Conservation (phyloP, 257 asterid species). For the Oldenlandia corymbosa region DNA sequence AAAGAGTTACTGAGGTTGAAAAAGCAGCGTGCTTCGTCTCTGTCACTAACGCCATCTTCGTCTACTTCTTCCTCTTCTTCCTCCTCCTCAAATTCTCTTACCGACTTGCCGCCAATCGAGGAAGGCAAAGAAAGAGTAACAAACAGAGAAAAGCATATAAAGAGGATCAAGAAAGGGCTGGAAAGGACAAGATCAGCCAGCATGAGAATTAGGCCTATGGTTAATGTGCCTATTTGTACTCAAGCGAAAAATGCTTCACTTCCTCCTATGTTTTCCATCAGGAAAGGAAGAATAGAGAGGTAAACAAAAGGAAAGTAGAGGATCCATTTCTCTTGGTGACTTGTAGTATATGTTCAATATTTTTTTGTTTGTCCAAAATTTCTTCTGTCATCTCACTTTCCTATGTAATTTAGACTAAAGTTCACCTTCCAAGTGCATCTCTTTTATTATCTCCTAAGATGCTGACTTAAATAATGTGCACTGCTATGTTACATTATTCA, state of each 20-base stretch:
- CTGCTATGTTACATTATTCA: conserved; percentile 15
- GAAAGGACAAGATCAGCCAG: conserved; percentile 61
- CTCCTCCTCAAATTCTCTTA: conserved; percentile 35
- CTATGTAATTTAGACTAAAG: conserved; percentile 1
- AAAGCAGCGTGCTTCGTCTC: conserved; percentile 44
- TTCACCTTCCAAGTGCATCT: conserved; percentile 14
- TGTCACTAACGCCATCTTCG: conserved; percentile 47
- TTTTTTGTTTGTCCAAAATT: conserved; percentile 2
- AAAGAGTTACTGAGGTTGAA: conserved; percentile 69
- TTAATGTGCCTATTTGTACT: conserved; percentile 62
- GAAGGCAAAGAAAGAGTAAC: conserved; percentile 29
- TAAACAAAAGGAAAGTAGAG: conserved; percentile 5
- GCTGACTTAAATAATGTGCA: conserved; percentile 11
- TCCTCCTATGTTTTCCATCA: conserved; percentile 58
- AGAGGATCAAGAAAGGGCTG: conserved; percentile 51
- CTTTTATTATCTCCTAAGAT: conserved; percentile 1
- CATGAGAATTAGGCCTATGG: conserved; percentile 60
- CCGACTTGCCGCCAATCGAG: conserved; percentile 14
- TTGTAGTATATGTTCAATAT: conserved; percentile 23
- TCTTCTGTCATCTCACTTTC: background rate
- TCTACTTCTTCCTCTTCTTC: conserved; percentile 41
- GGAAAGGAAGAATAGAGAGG: conserved; percentile 46
- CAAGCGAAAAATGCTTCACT: conserved; percentile 44
- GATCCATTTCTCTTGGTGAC: conserved; percentile 5
- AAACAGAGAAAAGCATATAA: conserved; percentile 37